These are phyloP conservation scores for Pisolithus orientalis DNA, from an alignment of 768 basidiomycete species.

Conservation along the genomic window DNA sequence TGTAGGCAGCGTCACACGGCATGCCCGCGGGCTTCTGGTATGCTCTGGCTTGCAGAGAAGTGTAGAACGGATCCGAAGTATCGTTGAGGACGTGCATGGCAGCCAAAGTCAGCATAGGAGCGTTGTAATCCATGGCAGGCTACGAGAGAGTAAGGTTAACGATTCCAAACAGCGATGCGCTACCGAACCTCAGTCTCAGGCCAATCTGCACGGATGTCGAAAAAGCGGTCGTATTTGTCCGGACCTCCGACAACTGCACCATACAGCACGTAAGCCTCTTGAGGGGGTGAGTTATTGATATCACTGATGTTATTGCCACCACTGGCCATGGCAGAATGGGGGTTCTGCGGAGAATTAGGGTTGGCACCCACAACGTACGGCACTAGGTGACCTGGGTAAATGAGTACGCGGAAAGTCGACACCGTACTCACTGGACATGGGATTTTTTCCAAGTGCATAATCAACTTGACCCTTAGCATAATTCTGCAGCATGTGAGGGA, in stretches of 20 bases:
- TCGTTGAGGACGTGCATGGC: conserved; percentile 71
- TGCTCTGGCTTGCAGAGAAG: conserved; percentile 58
- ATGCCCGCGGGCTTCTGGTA: conserved; percentile 60
- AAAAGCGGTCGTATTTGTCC: conserved; percentile 66
- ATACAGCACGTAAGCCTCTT: conserved; percentile 75
- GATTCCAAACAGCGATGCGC: neutral
- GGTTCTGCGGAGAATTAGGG: conserved; percentile 86
- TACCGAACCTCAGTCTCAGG: conserved; percentile 70
- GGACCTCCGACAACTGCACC: conserved; percentile 90
- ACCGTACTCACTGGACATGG: conserved; percentile 64
- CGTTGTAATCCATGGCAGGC: conserved; percentile 86
- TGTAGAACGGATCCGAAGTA: conserved; percentile 71
- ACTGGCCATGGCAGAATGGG: conserved; percentile 84
- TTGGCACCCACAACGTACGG: conserved; percentile 81
- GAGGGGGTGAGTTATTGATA: conserved; percentile 65
- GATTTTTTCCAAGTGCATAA: conserved; percentile 83
- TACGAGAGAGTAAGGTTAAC: conserved; percentile 20
- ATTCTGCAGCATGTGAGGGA: conserved; percentile 32
- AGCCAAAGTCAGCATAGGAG: conserved; percentile 81
- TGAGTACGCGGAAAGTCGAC: neutral
- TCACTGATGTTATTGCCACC: conserved; percentile 67
- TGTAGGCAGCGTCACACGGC: conserved; percentile 75
- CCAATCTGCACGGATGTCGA: conserved; percentile 86
- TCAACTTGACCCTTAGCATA: conserved; percentile 75
- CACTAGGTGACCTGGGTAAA: neutral